phyloP scores from a whole-genome alignment of 352 stramenopile species.

The Globisporangium takayamanum region DNA sequence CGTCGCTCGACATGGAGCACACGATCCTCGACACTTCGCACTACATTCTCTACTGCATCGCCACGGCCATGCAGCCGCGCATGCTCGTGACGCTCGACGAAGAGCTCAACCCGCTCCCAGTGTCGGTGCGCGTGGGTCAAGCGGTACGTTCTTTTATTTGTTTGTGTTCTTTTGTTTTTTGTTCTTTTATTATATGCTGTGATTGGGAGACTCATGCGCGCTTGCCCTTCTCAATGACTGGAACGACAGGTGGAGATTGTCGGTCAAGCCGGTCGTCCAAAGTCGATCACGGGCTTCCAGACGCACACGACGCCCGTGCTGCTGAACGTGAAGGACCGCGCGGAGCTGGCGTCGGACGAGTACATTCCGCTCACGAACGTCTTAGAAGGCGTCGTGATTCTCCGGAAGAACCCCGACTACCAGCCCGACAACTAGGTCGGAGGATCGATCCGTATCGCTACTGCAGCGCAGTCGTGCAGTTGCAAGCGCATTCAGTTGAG shows the following conservation, averaged over 20 bases:
- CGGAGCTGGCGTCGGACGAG: conserved; percentile 97
- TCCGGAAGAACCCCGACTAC: conserved; percentile 96
- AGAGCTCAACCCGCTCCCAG: conserved; percentile 93
- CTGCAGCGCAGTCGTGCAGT: not conserved
- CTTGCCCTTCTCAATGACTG: not conserved
- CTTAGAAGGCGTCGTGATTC: conserved; percentile 98
- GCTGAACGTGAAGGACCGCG: conserved; percentile 96
- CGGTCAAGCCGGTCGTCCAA: conserved; percentile 97
- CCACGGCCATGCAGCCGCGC: conserved; percentile 96
- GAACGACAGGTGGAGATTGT: conserved; percentile 93
- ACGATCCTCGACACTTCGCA: conserved; percentile 98
- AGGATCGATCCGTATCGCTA: not conserved
- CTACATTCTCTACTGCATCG: conserved; percentile 98
- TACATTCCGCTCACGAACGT: conserved; percentile 94
- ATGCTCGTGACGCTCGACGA: conserved; percentile 98
- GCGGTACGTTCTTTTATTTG: conserved; percentile 60
- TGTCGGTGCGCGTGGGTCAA: conserved; percentile 98
- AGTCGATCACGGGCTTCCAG: conserved; percentile 99
- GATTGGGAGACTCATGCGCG: not conserved
- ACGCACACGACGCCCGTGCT: conserved; percentile 99
- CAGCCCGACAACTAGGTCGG: conserved; percentile 63
- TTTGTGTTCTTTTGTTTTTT: conserved; percentile 1
- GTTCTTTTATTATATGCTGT: not conserved
- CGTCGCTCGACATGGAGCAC: conserved; percentile 96
- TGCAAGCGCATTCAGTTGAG: not conserved